Percentiles rank a stretch among this genome's conserved stretches.
Evolutionary conservation across 139 green algal genomes (phyloP).

Genomic region (Deuterostichococcus epilithicus): DNA sequence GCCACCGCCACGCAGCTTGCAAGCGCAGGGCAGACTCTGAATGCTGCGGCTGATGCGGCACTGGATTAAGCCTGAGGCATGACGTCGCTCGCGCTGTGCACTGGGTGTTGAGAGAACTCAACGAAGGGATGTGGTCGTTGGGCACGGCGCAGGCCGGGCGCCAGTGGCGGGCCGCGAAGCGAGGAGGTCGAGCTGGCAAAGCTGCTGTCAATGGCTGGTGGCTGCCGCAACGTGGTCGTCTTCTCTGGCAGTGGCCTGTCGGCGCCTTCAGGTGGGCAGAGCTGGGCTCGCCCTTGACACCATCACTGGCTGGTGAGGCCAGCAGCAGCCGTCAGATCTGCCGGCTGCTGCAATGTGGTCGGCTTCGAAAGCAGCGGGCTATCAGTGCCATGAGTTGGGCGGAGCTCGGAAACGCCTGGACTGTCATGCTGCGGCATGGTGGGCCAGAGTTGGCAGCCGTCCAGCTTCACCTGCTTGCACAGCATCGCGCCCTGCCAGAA

Average conservation of each 20-base stretch:
- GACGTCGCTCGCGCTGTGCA: too few species aligned
- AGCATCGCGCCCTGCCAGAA: too few species aligned
- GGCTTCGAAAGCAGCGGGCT: neutral
- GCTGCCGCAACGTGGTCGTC: conserved; percentile 57
- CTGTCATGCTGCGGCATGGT: too few species aligned
- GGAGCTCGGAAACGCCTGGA: neutral
- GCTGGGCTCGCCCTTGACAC: neutral
- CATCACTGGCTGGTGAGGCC: neutral
- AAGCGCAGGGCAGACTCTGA: too few species aligned
- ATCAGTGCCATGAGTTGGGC: neutral
- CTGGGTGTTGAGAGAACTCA: too few species aligned
- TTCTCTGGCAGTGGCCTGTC: conserved; percentile 85
- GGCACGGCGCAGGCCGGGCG: too few species aligned
- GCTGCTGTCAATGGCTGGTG: conserved; percentile 25
- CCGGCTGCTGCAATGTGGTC: neutral
- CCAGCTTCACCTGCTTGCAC: too few species aligned
- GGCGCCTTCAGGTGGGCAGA: conserved; percentile 58
- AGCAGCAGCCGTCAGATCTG: neutral
- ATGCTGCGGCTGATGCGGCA: too few species aligned
- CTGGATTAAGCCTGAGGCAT: too few species aligned
- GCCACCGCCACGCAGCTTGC: too few species aligned
- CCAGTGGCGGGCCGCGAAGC: neutral
- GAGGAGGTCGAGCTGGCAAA: neutral
- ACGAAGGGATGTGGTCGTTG: too few species aligned
- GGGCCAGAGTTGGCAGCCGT: too few species aligned